Conservation (phyloP, 2,329 filamentous ascomycete species). For the Claviceps humidiphila region DNA sequence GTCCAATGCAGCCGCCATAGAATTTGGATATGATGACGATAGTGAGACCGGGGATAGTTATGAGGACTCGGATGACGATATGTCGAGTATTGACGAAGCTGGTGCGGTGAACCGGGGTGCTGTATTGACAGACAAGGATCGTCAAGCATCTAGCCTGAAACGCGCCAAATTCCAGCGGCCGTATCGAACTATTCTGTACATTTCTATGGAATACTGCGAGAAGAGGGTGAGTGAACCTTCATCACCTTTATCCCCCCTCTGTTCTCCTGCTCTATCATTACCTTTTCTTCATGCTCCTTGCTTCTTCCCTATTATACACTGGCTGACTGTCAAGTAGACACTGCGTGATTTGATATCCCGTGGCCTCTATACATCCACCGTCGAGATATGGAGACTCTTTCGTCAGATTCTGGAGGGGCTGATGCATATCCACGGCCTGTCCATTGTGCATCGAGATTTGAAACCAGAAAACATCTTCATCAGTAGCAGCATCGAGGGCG, state of each 20-base stretch:
- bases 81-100: slow-evolving; percentile 21
- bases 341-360: slow-evolving; percentile 75
- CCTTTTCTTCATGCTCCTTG: not conserved
- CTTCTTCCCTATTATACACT: not conserved
- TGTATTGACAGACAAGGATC: slow-evolving; percentile 18
- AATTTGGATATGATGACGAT: slow-evolving; percentile 56
- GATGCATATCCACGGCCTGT: slow-evolving; percentile 76
- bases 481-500: slow-evolving; percentile 49
- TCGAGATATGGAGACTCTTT: slow-evolving; percentile 82
- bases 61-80: slow-evolving; percentile 33
- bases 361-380: slow-evolving; percentile 57
- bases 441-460: slow-evolving; percentile 88
- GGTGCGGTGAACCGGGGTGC: slow-evolving; percentile 12
- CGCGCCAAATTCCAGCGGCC: slow-evolving; percentile 32
- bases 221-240: slow-evolving; percentile 47
- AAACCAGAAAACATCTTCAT: slow-evolving; percentile 99
- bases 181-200: slow-evolving; percentile 70
- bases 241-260: not conserved
- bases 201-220: slow-evolving; percentile 98
- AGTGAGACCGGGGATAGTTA: slow-evolving; percentile 31
- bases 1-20: slow-evolving; percentile 58
- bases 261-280: too few relatives aligned
- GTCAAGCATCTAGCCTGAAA: slow-evolving; percentile 15
- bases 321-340: slow-evolving; percentile 34
- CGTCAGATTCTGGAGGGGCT: slow-evolving; percentile 84